These are phyloP conservation scores for Clarireedia homoeocarpa DNA, from an alignment of 2,329 filamentous ascomycete species.

Conservation along the genomic window DNA sequence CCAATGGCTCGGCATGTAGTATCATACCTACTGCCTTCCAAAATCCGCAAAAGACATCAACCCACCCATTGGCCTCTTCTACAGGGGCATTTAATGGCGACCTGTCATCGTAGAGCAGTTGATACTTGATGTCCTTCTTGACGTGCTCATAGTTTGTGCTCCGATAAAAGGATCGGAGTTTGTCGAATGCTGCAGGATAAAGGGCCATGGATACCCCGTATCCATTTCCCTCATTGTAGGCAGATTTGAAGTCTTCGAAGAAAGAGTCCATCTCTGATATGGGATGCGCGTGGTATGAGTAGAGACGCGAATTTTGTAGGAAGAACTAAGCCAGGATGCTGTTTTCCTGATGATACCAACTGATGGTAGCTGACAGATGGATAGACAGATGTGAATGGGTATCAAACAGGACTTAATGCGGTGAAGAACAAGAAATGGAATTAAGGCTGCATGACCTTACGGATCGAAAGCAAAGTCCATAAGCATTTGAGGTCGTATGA, in stretches of 20 bases:
- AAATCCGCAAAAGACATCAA: constrained; percentile 73
- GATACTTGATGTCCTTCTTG: constrained; percentile 62
- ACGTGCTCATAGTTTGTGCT: constrained; percentile 55
- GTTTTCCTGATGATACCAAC: too few relatives aligned
- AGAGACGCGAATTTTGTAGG: background rate
- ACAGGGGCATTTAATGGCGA: constrained; percentile 29
- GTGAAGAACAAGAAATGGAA: background rate
- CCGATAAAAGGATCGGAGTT: constrained; percentile 62
- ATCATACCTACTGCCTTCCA: constrained; percentile 78
- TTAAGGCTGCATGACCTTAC: background rate
- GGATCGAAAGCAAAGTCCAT: background rate
- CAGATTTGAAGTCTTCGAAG: constrained; percentile 65
- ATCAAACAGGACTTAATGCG: background rate
- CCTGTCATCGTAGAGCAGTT: constrained; percentile 52
- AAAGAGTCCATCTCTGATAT: constrained; percentile 59
- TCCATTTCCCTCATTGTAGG: constrained; percentile 58
- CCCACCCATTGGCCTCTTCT: constrained; percentile 72
- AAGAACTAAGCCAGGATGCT: background rate
- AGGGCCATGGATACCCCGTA: constrained; percentile 68
- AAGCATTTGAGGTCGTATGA: background rate
- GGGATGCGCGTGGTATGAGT: background rate
- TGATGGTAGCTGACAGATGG: background rate
- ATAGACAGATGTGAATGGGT: background rate
- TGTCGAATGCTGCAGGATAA: constrained; percentile 60
- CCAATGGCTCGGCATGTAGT: constrained; percentile 53